Base-by-base conservation (phyloP, 257 asterid genomes). In the Sherardia arvensis region DNA sequence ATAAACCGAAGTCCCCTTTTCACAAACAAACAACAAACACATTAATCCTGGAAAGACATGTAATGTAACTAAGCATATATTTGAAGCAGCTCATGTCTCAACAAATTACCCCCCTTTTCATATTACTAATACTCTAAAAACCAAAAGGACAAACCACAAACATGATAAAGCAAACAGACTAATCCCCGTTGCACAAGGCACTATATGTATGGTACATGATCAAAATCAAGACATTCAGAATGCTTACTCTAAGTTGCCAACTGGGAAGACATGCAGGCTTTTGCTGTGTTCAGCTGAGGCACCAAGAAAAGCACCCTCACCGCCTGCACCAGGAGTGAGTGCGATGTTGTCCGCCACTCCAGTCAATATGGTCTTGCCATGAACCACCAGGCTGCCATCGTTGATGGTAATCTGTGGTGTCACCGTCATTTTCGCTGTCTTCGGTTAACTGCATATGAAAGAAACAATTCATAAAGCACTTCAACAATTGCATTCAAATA, bases 381-480 rank as follows among this genome's bases (percentile, higher is more conserved):
- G 95, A 77, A 89, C 97, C 80, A 85, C 84, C 49, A 92, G 99
- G 93, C 81, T 85, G 61, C 96, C 95, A 12, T 84, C 91, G 63
- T 72, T 81, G 70, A 92, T 84, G 14, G 86, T 78, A 78, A 92
- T 87, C 32, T 74, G 82, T 12, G 99, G 99, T 60, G 91, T 92
- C 30, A 92, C 86, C 17, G 99, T 89, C 97, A 92, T 88, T 77
- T 79, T 81, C 25, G 73, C 66, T 64, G 45, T 69, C 71, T 64
- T 61, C 59, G 67, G 61, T 66, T 67, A 78, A 69, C 96, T 85
- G 87, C 82, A 73, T 7, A 61, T 26, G 47, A 51, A 70, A 49
- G 53, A 66, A n/a, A 58, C 30, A 62, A 22, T 38, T 8, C 48
- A 72, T 47, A 23, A 75, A 66, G 3, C 47, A 38, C 33, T 17